Conservation (phyloP, 202 grass and related monocot genomes). For the Zizania palustris region DNA sequence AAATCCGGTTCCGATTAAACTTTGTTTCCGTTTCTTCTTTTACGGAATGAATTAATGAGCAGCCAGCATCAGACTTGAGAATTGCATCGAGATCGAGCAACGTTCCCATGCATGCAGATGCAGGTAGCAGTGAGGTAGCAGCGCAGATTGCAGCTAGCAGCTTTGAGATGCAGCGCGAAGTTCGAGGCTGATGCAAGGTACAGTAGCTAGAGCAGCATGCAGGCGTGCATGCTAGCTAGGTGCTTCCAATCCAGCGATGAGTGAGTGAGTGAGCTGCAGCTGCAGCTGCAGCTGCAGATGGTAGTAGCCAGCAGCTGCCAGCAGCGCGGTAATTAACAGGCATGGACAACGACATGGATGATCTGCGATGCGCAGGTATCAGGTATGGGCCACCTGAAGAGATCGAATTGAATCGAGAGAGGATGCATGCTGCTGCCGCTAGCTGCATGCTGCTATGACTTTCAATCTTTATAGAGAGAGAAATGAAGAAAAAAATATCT, state of each 20-base stretch:
- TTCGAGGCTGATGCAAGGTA: conserved; percentile 66
- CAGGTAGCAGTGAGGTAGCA: no score
- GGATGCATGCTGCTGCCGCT: no score
- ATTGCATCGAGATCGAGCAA: not conserved
- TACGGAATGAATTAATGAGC: conserved; percentile 25
- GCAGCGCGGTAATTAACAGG: conserved; percentile 49
- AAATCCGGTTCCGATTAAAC: not conserved
- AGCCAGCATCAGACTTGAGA: no score
- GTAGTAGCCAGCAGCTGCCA: no score
- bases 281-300: not conserved
- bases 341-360: conserved; percentile 54
- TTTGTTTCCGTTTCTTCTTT: not conserved
- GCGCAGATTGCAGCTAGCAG: conserved; percentile 4
- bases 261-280: conserved; percentile 7
- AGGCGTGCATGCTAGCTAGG: not conserved
- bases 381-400: conserved; percentile 52
- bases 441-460: not conserved
- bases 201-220: conserved; percentile 39
- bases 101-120: no score
- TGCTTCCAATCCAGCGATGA: not conserved
- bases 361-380: conserved; percentile 29
- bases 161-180: conserved; percentile 29
- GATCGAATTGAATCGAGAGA: conserved; percentile 25
- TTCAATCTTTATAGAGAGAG: not conserved
- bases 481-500: not conserved